Evolutionary conservation across 73 alveolate genomes (phyloP), one percentile per base, ranked within the genome.

Genomic region (Paramecium sexaurelia): DNA sequence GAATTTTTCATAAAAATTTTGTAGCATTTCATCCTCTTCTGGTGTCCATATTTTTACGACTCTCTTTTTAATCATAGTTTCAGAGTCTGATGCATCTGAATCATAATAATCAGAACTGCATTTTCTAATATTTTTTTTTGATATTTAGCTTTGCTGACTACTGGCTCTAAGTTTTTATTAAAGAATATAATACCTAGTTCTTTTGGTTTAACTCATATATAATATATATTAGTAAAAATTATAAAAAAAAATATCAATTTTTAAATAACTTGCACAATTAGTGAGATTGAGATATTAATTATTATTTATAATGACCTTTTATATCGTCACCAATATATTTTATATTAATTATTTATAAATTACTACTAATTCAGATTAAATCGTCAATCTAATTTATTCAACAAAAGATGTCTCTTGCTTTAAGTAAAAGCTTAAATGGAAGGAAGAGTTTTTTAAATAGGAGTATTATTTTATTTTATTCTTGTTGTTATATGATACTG

Each of bases 41-140:
- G 89, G 78, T 40, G 73, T 88, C 94, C 94, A 88, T 41, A 88
- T 41, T 57, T 88, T 88, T n/a, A 88, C 87, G 20, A 68, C 40
- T 36, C 94, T 55, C 90, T 88, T 88, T 57, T 88, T 88, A 37
- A 56, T 66, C 36, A 51, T 26, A 10, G 43, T 29, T 40, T 78
- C 68, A 2, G 68, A 78, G 40, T 78, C 90, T 10, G 75, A 41
- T 40, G 43, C 68, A 15, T 78, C 90, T 9, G 75, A 39, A 5
- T 78, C 90, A 41, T 45, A 45, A 27, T 45, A 61, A 61, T 61
- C 83, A 61, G 83, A 61, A 61, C 83, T 61, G 5, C 26, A 61
- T 61, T 61, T 61, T n/a, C 43, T 24, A 29, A 61, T 61, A 26
- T 26, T 29, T 61, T 61, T 61, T 32, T 32, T 61, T 1, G 20